These are phyloP conservation scores for Microsporum canis DNA, from an alignment of 2,329 filamentous ascomycete species.

Conservation along the genomic window DNA sequence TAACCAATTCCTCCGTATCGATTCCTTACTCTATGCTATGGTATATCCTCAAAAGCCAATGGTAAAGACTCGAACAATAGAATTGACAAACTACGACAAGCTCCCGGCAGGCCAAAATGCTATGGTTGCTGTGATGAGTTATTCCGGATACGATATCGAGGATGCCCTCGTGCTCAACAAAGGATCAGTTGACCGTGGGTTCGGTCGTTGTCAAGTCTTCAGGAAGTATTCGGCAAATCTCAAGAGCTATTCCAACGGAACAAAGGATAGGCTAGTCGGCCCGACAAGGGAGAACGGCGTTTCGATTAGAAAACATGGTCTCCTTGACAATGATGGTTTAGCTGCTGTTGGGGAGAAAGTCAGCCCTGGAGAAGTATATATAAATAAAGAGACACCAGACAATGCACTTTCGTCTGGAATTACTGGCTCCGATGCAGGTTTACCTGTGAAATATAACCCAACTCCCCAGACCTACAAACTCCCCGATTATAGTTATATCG, in stretches of 20 bases:
- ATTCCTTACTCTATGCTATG: constrained; percentile 89
- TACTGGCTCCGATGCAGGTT: constrained; percentile 46
- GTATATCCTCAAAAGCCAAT: constrained; percentile 96
- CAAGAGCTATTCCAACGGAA: constrained; percentile 77
- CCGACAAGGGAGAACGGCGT: constrained; percentile 51
- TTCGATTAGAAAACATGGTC: constrained; percentile 55
- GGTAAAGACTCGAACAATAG: constrained; percentile 94
- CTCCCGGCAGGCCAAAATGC: constrained; percentile 94
- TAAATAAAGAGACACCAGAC: constrained; percentile 78
- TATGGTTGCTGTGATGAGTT: constrained; percentile 97
- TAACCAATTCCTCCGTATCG: constrained; percentile 94
- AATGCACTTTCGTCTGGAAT: constrained; percentile 65
- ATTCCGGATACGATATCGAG: constrained; percentile 98
- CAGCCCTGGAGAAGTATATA: constrained; percentile 67
- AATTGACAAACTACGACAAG: constrained; percentile 94
- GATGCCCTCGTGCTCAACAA: constrained; percentile 96
- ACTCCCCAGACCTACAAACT: constrained; percentile 60
- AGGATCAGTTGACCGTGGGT: constrained; percentile 85
- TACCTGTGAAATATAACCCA: constrained; percentile 26
- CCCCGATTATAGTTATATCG: constrained; percentile 75
- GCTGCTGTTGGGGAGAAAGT: constrained; percentile 76
- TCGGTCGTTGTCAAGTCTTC: constrained; percentile 96
- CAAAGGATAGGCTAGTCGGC: constrained; percentile 49
- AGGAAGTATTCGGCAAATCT: constrained; percentile 81
- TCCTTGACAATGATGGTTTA: constrained; percentile 75